Conservation (phyloP, 345 rosid species). For the Erodium maritimum region DNA sequence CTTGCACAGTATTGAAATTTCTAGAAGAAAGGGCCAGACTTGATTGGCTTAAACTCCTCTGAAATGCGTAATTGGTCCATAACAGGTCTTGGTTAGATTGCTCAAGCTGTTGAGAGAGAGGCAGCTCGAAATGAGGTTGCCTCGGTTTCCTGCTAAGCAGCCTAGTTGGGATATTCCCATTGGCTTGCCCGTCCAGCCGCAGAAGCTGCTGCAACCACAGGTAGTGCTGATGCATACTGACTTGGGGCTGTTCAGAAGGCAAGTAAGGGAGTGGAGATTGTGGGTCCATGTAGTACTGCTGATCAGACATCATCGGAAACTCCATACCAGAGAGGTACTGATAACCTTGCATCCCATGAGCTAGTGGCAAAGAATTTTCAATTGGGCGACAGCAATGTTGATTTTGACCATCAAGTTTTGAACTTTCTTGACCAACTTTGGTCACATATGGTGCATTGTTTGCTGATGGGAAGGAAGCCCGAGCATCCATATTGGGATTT, state of each 20-base stretch:
- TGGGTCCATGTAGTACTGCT: constrained; percentile 31
- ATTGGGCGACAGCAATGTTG: constrained; percentile 28
- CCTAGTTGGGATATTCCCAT: constrained; percentile 19
- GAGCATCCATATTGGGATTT: constrained; percentile 16
- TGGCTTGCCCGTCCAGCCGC: constrained; percentile 25
- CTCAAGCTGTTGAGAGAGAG: constrained; percentile 26
- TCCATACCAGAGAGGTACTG: constrained; percentile 31
- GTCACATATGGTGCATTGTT: constrained; percentile 19
- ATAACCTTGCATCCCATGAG: constrained; percentile 34
- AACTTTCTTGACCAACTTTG: constrained; percentile 20
- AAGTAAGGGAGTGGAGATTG: constrained; percentile 32
- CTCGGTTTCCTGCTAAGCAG: constrained; percentile 17
- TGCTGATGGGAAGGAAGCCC: constrained; percentile 24
- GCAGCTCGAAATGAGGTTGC: constrained; percentile 37
- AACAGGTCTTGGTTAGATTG: constrained; percentile 36
- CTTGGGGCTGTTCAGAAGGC: constrained; percentile 28
- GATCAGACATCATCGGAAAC: constrained; percentile 28
- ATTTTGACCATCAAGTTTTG: constrained; percentile 25
- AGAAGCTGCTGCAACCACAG: constrained; percentile 37
- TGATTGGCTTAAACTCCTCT: constrained; percentile 30
- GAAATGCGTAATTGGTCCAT: constrained; percentile 23
- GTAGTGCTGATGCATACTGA: constrained; percentile 32
- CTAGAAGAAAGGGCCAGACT: constrained; percentile 15
- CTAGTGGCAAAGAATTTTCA: constrained; percentile 25
- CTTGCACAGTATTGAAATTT: constrained; percentile 15